Evolutionary conservation across 2,329 filamentous ascomycete species (phyloP), one percentile per base, ranked within the genome.

Genomic region (Triangularia verruculosa): DNA sequence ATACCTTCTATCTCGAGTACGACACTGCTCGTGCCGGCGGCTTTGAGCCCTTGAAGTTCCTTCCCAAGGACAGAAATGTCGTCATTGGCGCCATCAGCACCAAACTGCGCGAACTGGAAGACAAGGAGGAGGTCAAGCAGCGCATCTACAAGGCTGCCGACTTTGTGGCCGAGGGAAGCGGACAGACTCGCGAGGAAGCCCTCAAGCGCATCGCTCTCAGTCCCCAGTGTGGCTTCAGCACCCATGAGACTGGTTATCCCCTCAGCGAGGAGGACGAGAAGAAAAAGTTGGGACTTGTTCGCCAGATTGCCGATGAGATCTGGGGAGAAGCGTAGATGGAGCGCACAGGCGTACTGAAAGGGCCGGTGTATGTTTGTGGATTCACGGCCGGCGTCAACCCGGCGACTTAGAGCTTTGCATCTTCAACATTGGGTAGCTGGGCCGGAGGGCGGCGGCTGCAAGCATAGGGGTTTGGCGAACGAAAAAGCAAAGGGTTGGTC

Each of bases 211-310:
- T 93, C 56, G 82, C 83, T 61, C 83, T 91, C 17, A 89, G 86
- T 72, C 89, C 89, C 0, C 89, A 92, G 78, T 91, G 88, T 73
- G 88, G 88, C 5, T 90, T 90, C 74, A 90, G 89, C 34, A 91
- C 87, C 34, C 90, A 93, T 73, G 86, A 89, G 69, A 86, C 84
- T 70, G 90, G 90, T 0, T 92, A 93, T 72, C 83, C 86, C 13
- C 79, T 93, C 61, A 83, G 82, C 22, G 79, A 86, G 66, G 84
- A 90, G 54, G 89, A 90, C 66, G 89, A 93, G 87, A 85, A 85
- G 77, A 86, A 83, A 75, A 93, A 93, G 79, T 76, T 93, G 71
- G 79, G 83, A 68, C 77, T 93, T 59, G 88, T 93, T 17, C 83
- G 89, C 67, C 80, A 86, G 69, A 86, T 93, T 70, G 89, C 90